Evolutionary conservation across 331 rosid species (phyloP), one percentile per base, ranked within the genome.

Genomic region (Pyrus hybrid): DNA sequence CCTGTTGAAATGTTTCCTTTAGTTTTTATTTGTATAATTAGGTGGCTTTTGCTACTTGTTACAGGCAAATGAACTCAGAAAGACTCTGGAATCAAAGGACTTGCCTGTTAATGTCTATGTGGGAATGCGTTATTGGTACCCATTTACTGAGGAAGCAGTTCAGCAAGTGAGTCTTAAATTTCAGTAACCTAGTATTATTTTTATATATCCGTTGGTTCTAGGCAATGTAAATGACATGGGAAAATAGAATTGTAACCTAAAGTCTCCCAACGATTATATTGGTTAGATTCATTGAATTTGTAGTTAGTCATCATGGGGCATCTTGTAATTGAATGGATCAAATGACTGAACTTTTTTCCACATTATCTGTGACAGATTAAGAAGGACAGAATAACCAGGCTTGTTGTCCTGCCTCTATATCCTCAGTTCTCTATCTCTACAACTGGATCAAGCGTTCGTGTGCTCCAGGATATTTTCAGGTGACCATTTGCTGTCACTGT

Each of bases 341-440:
- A 60, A 70, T 65, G 22, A 57, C 29, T 79, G 69, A 63, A 13
- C 13, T 7, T 68, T 75, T 64, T 69, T 30, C 77, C 21, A 53
- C 78, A 23, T 80, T 56, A 49, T 85, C 63, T 53, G 2, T 78
- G 84, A 78, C 85, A 96, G 99, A 92, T 96, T 81, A 96, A 96
- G 89, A 88, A 75, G 71, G 99, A 96, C 73, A 77, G 81, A 77
- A 91, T 92, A 84, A 91, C 98, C 57, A 95, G 89, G 82, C 98
- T 95, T 70, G 99, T 95, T 75, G 98, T 95, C 81, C 85, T 95
- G 72, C 99, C 99, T 56, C 86, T 95, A 23, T 95, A 95, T 82
- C 99, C 99, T 69, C 99, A 95, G 70, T 95, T 88, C 81, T 95
- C 99, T 82, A 95, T 95, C 81, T 95, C 99, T 63, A 95, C 98